These are phyloP conservation scores for Phytopythium montanum DNA, from an alignment of 352 stramenopile genomes.

Conservation along the genomic window DNA sequence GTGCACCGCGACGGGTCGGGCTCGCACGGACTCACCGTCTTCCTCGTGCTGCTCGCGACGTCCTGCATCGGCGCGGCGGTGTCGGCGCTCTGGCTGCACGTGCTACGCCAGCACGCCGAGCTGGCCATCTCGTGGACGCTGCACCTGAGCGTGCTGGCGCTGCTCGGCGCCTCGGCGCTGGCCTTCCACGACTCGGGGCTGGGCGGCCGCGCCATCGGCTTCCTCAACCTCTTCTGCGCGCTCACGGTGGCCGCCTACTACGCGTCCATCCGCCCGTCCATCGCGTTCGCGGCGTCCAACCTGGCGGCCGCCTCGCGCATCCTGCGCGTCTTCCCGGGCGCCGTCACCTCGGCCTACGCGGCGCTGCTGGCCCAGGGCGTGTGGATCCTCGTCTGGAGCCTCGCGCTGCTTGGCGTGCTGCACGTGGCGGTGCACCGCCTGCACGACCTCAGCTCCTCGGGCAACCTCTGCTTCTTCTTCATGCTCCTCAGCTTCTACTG, in stretches of 20 bases:
- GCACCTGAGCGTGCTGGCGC: constrained; percentile 51
- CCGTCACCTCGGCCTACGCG: constrained; percentile 63
- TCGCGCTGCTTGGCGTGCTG: constrained; percentile 69
- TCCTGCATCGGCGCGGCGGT: constrained; percentile 59
- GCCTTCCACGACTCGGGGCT: constrained; percentile 71
- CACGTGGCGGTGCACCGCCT: constrained; percentile 42
- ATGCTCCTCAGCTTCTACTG: constrained; percentile 85
- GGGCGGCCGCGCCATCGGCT: constrained; percentile 74
- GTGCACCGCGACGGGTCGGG: constrained; percentile 46
- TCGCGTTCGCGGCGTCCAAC: constrained; percentile 81
- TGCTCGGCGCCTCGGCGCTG: constrained; percentile 40
- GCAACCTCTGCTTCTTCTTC: constrained; percentile 82
- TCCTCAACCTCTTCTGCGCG: constrained; percentile 80
- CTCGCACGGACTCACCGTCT: constrained; percentile 74
- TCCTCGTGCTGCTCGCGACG: constrained; percentile 62
- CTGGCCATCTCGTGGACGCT: constrained; percentile 74
- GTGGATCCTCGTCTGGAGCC: constrained; percentile 79
- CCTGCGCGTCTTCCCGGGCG: constrained; percentile 67
- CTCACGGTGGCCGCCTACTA: constrained; percentile 67
- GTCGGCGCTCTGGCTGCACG: constrained; percentile 70
- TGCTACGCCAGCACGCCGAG: constrained; percentile 69
- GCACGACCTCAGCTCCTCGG: constrained; percentile 56
- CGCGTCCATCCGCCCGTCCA: constrained; percentile 46
- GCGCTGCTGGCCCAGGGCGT: constrained; percentile 53
- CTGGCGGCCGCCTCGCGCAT: constrained; percentile 67